Evolutionary conservation across 73 alveolate genomes (phyloP), one percentile per base, ranked within the genome.

Genomic region (Symbiodinium natans): DNA sequence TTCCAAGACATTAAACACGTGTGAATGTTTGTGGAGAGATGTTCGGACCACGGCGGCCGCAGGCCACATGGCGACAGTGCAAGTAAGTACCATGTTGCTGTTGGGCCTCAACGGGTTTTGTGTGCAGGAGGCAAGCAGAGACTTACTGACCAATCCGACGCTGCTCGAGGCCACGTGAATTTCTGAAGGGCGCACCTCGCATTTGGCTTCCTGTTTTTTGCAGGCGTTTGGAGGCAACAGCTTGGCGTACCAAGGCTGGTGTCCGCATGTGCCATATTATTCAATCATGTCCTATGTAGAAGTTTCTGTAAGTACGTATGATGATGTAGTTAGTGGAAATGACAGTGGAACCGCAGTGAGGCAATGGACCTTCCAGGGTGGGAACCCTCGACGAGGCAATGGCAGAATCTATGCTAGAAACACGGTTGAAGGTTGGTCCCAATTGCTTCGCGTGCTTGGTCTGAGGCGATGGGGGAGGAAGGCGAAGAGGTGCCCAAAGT

Each of bases 211-310:
- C 1, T n/a, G 19, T 29, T n/a, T 19, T 71, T n/a, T 27, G 33
- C 77, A 84, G 93, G 93, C 93, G 42, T 84, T 84, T 42, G 93
- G 93, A 84, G 93, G 93, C 93, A 83, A 83, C 68, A 84, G 77
- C 77, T 84, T 71, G n/a, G 92, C 75, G 77, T 84, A 84, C 36
- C 54, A 71, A 71, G 54, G 93, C 36, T 34, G 93, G n/a, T 41
- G n/a, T n/a, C n/a, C n/a, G n/a, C n/a, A n/a, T n/a, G n/a, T n/a
- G n/a, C n/a, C n/a, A n/a, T n/a, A n/a, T n/a, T n/a, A n/a, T n/a
- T n/a, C n/a, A n/a, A n/a, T n/a, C n/a, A n/a, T n/a, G n/a, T n/a
- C n/a, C n/a, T n/a, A n/a, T n/a, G n/a, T n/a, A n/a, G n/a, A n/a
- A n/a, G n/a, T n/a, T n/a, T n/a, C n/a, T n/a, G n/a, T n/a, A n/a